Evolutionary conservation across 768 basidiomycete genomes (phyloP).

Genomic region (Cubamyces sp.): DNA sequence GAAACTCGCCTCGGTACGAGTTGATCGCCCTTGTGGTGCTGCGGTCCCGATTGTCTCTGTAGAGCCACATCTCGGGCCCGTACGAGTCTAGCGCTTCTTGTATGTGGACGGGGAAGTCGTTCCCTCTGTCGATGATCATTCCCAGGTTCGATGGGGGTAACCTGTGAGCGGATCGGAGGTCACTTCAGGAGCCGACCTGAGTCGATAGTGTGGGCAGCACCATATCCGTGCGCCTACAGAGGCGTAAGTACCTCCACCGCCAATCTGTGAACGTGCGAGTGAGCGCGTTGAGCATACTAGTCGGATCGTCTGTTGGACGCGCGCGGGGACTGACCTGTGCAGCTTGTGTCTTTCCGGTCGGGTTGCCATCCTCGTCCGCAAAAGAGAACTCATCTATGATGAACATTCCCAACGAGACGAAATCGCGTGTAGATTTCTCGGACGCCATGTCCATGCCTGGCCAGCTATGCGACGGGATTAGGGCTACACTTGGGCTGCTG

Average conservation of each 20-base stretch:
- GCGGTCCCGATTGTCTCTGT: constrained; percentile 57
- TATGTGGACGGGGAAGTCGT: constrained; percentile 70
- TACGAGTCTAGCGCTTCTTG: constrained; percentile 59
- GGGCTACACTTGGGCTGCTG: too few species aligned
- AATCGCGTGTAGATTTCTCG: constrained; percentile 31
- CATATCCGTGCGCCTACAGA: constrained; percentile 83
- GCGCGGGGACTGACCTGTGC: constrained; percentile 58
- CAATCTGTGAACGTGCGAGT: constrained; percentile 59
- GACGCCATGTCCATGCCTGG: too few species aligned
- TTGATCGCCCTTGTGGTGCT: constrained; percentile 78
- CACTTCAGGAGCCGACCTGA: background rate
- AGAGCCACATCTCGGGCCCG: constrained; percentile 79
- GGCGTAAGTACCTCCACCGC: constrained; percentile 88
- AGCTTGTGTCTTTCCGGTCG: constrained; percentile 48
- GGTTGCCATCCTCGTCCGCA: constrained; percentile 55
- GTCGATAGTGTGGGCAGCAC: constrained; percentile 39
- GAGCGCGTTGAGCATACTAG: background rate
- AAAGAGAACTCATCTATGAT: constrained; percentile 85
- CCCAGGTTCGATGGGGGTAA: constrained; percentile 65
- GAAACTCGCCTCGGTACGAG: constrained; percentile 70
- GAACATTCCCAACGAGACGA: constrained; percentile 86
- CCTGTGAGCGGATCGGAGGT: constrained; percentile 44
- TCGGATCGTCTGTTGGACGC: too few species aligned
- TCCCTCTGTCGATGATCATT: constrained; percentile 84
- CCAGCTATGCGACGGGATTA: too few species aligned